These are phyloP conservation scores for Taphrina sp. DNA, from an alignment of 1,139 yeast genomes.

Conservation along the genomic window DNA sequence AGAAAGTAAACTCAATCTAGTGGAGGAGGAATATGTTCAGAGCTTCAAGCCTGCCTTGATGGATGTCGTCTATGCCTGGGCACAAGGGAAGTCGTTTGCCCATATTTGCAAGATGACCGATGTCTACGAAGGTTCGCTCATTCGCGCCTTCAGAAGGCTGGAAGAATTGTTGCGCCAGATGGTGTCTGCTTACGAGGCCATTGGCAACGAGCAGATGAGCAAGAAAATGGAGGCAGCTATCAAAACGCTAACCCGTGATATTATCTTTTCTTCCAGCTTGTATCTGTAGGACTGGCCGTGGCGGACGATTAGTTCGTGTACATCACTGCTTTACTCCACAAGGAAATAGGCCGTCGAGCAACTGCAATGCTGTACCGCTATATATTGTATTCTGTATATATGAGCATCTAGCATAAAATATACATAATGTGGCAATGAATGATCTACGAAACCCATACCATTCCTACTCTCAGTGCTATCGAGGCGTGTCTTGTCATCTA, in stretches of 20 bases:
- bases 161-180: constrained; percentile 91
- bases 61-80: constrained; percentile 98
- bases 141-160: constrained; percentile 86
- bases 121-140: constrained; percentile 94
- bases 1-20: constrained; percentile 84
- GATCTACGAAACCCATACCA: too few relatives aligned
- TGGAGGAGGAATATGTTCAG: constrained; percentile 88
- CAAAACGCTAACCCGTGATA: constrained; percentile 87
- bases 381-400: too few relatives aligned
- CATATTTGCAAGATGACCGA: constrained; percentile 98
- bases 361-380: too few relatives aligned
- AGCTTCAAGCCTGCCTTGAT: constrained; percentile 86
- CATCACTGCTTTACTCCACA: too few relatives aligned
- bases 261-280: constrained; percentile 66
- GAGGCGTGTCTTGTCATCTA: too few relatives aligned
- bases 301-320: too few relatives aligned
- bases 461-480: too few relatives aligned
- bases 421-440: too few relatives aligned
- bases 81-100: constrained; percentile 91
- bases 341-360: too few relatives aligned
- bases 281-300: too few relatives aligned
- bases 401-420: too few relatives aligned
- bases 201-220: constrained; percentile 58
- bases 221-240: constrained; percentile 85
- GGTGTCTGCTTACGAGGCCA: constrained; percentile 49